These are phyloP conservation scores for Eucalyptus regnans DNA, from an alignment of 345 rosid species.

Conservation along the genomic window DNA sequence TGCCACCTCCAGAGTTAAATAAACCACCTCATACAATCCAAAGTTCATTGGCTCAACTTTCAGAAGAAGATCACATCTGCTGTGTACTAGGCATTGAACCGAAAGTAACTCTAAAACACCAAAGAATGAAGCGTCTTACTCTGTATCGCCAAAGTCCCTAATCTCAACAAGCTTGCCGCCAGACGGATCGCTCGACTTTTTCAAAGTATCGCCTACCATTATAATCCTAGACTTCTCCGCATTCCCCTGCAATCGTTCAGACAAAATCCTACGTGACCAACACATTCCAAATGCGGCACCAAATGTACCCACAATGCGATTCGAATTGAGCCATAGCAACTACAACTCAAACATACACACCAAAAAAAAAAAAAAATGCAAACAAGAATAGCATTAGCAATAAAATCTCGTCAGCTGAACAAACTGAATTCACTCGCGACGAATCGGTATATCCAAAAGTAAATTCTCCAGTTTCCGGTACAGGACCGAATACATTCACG, in stretches of 20 bases:
- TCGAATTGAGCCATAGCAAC: not conserved
- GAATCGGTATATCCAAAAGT: not conserved
- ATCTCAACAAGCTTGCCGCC: slow-evolving; percentile 36
- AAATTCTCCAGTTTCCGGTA: not conserved
- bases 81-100: not conserved
- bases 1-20: not conserved
- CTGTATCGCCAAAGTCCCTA: slow-evolving; percentile 46
- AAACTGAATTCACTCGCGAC: not conserved
- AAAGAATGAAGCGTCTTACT: slow-evolving; percentile 19
- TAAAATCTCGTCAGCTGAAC: not conserved
- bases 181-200: slow-evolving; percentile 53
- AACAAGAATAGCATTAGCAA: not conserved
- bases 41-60: not conserved
- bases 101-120: not conserved
- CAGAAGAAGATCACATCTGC: not conserved
- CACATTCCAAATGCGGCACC: not conserved
- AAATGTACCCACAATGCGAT: not conserved
- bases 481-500: not conserved
- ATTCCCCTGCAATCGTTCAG: slow-evolving; percentile 35
- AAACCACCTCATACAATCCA: not conserved
- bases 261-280: not conserved
- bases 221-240: slow-evolving; percentile 87
- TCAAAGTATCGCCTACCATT: slow-evolving; percentile 84
- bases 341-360: not conserved
- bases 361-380: not conserved